Evolutionary conservation across 257 asterid species (phyloP), one percentile per base, ranked within the genome.

Genomic region (Craterostigma plantagineum): DNA sequence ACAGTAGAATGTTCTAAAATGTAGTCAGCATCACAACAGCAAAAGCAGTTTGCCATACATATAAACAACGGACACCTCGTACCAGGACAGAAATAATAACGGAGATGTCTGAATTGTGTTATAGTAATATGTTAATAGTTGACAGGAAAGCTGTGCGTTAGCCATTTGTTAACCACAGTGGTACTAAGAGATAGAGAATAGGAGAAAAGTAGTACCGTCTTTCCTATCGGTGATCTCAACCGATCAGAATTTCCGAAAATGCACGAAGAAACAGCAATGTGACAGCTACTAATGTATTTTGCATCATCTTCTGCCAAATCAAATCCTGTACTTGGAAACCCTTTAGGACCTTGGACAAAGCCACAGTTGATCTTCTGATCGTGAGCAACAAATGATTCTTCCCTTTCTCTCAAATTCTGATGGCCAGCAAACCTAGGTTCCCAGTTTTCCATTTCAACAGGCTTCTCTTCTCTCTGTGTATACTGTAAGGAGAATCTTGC

Each of bases 191-290:
- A 50, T 52, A 52, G 30, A 55, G 49, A 11, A 50, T 48, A 55
- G 34, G 13, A 4, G 33, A 49, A n/a, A 53, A 53, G 38, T 14
- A 49, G n/a, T 82, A 90, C 99, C 60, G 58, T 52, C 65, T 64
- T 83, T 48, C 80, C 82, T 34, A 63, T 66, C 30, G 96, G 99
- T 43, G 78, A 62, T 72, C 99, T 90, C 66, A 90, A 60, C 46
- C 81, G 92, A 66, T 83, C 99, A 41, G 99, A 90, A 64, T 80
- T 90, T 47, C 99, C 99, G 53, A 90, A 90, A 60, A 90, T 83
- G 70, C 94, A 83, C 45, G 99, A 90, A 57, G 70, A 72, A 13
- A 90, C 99, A 54, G 99, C 96, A 60, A 90, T 77, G 62, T 80
- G 94, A 71, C 99, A 90, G 64, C 78, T 90, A 58, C 92, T 77